Conservation (phyloP, 192 early-diverging fungal genomes). For the Glomus cerebriforme region DNA sequence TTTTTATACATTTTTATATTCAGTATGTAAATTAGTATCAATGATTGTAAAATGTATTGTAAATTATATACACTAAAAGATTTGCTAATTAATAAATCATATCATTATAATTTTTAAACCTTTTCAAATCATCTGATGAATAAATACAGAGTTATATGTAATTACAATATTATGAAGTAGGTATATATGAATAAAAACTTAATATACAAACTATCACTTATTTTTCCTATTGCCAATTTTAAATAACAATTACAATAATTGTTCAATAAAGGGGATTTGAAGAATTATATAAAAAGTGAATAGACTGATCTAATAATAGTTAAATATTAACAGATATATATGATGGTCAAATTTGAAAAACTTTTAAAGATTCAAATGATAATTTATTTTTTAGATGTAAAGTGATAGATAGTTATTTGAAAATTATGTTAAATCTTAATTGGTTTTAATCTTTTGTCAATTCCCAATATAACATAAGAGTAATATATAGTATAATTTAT, state of each 20-base stretch:
- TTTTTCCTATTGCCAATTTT: not conserved
- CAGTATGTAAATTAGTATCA: too few species aligned
- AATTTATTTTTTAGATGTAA: not conserved
- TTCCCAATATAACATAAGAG: not conserved
- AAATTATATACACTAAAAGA: not conserved
- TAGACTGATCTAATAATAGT: not conserved
- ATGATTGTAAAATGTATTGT: not conserved
- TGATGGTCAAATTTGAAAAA: too few species aligned
- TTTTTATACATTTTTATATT: too few species aligned
- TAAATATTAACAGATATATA: not conserved
- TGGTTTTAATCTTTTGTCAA: not conserved
- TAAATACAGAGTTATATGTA: not conserved
- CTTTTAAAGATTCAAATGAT: not conserved
- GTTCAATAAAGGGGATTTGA: not conserved
- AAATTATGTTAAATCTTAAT: not conserved
- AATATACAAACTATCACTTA: not conserved
- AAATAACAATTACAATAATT: not conserved
- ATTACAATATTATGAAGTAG: not conserved
- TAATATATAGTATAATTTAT: not conserved
- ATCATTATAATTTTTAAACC: not conserved
- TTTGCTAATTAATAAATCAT: not conserved
- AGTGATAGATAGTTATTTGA: not conserved
- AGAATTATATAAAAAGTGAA: not conserved
- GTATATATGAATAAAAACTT: not conserved
- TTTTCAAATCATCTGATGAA: not conserved